Evolutionary conservation across 2,329 filamentous ascomycete genomes (phyloP), one percentile per base, ranked within the genome.

Genomic region (Fusarium fujikuroi): DNA sequence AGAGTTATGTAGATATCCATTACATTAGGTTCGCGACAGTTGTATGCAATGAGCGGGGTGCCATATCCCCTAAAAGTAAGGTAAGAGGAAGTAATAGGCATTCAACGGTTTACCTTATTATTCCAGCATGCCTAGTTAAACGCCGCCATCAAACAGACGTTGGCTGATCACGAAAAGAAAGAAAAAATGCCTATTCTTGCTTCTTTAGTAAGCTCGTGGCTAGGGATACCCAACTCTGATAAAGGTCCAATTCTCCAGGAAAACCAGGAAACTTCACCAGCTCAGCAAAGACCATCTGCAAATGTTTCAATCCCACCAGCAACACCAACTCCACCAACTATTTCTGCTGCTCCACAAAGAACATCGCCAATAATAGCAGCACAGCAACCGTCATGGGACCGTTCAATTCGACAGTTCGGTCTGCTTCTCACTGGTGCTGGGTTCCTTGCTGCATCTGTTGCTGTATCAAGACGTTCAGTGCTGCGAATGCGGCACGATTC

Each of bases 401-500:
- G 88, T 86, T 44, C 80, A 15, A 43, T 88, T 56, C 87, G 87
- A 60, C 92, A 95, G 80, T 82, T 94, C 19, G 87, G 90, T 30
- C 83, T 97, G 66, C 92, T 96, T 81, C 85, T 92, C 76, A 90
- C 91, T 69, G 95, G 95, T 46, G 87, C 93, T 16, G 86, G 89
- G 62, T 97, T 97, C 83, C 88, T 97, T 73, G 84, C 89, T 28
- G 86, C 95, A 71, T 93, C 94, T 2, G 85, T 92, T 4, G 79
- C 92, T 61, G 85, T 97, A 36, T 93, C 93, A 3, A 88, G 92
- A 36, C 90, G 95, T 57, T 87, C 94, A 14, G 86, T 97, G 40
- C 80, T 85, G 46, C 89, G 91, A 49, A 92, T 92, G 74, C 87
- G 88, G 64, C 80, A 88, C 28, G 85, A 89, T 28, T 84, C 89